phyloP scores from a whole-genome alignment of 495 filamentous ascomycete genomes.

The Niebla homalea region DNA sequence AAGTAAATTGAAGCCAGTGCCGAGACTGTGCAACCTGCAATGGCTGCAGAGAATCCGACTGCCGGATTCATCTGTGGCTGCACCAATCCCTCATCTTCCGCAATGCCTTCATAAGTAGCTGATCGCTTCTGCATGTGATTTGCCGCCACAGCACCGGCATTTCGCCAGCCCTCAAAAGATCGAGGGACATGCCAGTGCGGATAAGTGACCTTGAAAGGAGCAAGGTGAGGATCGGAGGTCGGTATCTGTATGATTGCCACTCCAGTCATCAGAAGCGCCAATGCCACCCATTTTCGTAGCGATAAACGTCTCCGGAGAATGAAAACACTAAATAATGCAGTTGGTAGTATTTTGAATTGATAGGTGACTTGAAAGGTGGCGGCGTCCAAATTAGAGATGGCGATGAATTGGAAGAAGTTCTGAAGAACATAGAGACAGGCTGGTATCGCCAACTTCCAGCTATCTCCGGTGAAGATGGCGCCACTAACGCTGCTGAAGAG shows the following conservation, averaged over 20 bases:
- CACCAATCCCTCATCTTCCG: conserved; percentile 56
- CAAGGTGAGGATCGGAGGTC: conserved; percentile 33
- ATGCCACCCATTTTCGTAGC: conserved; percentile 59
- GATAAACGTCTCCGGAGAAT: conserved; percentile 59
- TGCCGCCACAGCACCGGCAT: conserved; percentile 26
- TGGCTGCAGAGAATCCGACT: conserved; percentile 64
- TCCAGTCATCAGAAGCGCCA: conserved; percentile 68
- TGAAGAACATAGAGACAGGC: conserved; percentile 81
- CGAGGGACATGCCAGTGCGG: conserved; percentile 56
- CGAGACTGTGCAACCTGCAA: conserved; percentile 63
- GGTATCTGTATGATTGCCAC: conserved; percentile 83
- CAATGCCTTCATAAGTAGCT: conserved; percentile 89
- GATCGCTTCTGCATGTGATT: conserved; percentile 54
- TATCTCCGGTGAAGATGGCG: conserved; percentile 79
- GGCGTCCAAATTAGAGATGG: conserved; percentile 78
- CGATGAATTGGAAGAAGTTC: conserved; percentile 85
- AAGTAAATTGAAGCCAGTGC: conserved; percentile 83
- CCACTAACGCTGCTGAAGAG: conserved; percentile 67
- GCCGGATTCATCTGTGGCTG: conserved; percentile 57
- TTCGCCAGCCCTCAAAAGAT: conserved; percentile 46
- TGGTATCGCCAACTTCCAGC: conserved; percentile 90
- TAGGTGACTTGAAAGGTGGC: conserved; percentile 87
- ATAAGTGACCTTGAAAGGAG: conserved; percentile 22
- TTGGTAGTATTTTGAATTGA: conserved; percentile 85
- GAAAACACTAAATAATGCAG: conserved; percentile 73